Conservation (phyloP, 176 grass and related monocot genomes). For the Canna indica region DNA sequence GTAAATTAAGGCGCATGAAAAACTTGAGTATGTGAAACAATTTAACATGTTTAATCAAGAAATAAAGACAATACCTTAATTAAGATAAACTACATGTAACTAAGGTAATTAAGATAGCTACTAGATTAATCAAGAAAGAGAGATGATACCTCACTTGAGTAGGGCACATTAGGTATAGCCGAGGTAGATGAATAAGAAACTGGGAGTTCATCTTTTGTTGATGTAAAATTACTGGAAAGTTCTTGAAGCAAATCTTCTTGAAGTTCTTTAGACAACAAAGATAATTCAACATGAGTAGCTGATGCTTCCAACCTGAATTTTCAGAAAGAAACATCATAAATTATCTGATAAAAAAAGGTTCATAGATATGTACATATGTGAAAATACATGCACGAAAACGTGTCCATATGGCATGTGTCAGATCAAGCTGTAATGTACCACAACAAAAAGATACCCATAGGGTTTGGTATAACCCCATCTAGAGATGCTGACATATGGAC, state of each 20-base stretch:
- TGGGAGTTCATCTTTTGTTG: conserved; percentile 19
- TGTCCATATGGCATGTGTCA: no score
- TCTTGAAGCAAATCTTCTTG: conserved; percentile 29
- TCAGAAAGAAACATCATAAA: conserved; percentile 14
- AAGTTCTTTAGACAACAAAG: conserved; percentile 26
- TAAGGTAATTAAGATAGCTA: neutral
- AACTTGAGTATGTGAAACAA: neutral
- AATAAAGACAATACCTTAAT: no score
- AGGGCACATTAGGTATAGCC: conserved; percentile 9
- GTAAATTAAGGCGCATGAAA: neutral
- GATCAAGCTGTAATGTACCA: no score
- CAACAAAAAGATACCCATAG: no score
- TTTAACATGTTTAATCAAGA: neutral
- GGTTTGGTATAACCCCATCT: no score
- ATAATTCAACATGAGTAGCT: conserved; percentile 53
- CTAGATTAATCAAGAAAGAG: neutral
- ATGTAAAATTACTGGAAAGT: conserved; percentile 22
- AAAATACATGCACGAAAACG: no score
- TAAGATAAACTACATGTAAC: no score
- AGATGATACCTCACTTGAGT: conserved; percentile 27
- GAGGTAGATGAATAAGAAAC: conserved; percentile 3
- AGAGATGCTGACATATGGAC: no score
- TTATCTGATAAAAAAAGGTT: no score
- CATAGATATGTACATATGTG: no score
- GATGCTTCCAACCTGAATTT: conserved; percentile 72